phyloP scores from a whole-genome alignment of 2,329 filamentous ascomycete genomes.

The Colletotrichum sp. region DNA sequence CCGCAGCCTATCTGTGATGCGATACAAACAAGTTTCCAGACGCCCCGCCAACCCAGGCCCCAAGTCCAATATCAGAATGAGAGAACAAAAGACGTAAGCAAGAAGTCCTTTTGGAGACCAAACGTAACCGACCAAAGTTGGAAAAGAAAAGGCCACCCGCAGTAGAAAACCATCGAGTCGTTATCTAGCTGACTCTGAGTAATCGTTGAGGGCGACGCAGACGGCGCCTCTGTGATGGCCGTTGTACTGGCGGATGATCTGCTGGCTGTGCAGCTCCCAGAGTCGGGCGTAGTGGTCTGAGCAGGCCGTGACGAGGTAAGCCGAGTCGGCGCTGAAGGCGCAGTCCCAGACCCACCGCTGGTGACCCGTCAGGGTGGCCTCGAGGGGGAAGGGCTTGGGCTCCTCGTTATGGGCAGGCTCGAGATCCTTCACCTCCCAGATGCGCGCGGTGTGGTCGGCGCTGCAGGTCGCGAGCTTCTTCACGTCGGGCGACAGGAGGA shows the following conservation, averaged over 20 bases:
- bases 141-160: not conserved
- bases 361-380: constrained; percentile 87
- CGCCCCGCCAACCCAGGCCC: constrained; percentile 23
- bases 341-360: constrained; percentile 99
- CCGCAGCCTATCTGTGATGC: constrained; percentile 8
- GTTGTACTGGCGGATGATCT: constrained; percentile 94
- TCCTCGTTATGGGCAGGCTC: constrained; percentile 47
- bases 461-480: constrained; percentile 94
- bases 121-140: not conserved
- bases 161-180: not conserved
- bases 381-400: constrained; percentile 73
- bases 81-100: constrained; percentile 1
- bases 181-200: constrained; percentile 57
- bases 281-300: constrained; percentile 91
- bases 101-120: constrained; percentile 3
- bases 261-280: constrained; percentile 87
- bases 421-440: constrained; percentile 88
- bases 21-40: constrained; percentile 18
- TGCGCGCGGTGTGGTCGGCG: constrained; percentile 91
- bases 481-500: constrained; percentile 90
- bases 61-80: not conserved
- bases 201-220: constrained; percentile 92
- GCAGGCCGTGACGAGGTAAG: constrained; percentile 91
- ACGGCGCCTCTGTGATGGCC: constrained; percentile 92
- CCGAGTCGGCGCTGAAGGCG: constrained; percentile 90